These are phyloP conservation scores for Lentinus tigrinus DNA, from an alignment of 768 basidiomycete species.

Conservation along the genomic window DNA sequence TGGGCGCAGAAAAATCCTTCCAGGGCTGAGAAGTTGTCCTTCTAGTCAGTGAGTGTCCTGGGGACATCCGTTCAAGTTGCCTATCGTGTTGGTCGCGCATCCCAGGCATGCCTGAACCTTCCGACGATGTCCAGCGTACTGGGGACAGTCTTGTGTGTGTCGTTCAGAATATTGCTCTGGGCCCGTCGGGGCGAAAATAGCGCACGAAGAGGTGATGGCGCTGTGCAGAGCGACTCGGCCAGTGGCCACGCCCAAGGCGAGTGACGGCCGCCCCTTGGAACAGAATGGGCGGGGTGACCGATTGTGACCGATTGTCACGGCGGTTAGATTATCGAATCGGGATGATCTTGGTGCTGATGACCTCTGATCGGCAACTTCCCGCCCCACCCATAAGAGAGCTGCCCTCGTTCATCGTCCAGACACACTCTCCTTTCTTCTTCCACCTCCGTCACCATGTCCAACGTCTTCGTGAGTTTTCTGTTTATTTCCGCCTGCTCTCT, in stretches of 20 bases:
- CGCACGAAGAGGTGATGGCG: background rate
- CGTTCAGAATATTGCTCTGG: too few relatives aligned
- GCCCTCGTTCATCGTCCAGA: slow-evolving; percentile 9
- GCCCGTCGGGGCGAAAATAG: too few relatives aligned
- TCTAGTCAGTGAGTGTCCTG: background rate
- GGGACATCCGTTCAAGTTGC: background rate
- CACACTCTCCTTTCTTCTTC: slow-evolving; percentile 15
- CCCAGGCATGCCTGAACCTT: background rate
- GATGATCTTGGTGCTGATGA: slow-evolving; percentile 23
- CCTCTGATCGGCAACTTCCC: slow-evolving; percentile 24
- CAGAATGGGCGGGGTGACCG: slow-evolving; percentile 13
- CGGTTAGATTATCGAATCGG: slow-evolving; percentile 20
- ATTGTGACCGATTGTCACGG: slow-evolving; percentile 28
- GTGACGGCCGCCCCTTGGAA: background rate
- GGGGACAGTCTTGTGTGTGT: too few relatives aligned
- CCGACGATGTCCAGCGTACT: background rate
- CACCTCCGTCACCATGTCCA: slow-evolving; percentile 26
- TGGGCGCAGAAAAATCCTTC: background rate
- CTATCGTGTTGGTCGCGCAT: too few relatives aligned
- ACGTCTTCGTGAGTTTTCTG: slow-evolving; percentile 36
- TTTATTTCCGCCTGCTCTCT: background rate
- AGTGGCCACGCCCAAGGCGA: background rate
- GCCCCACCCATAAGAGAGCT: slow-evolving; percentile 18
- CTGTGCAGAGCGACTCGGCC: background rate
- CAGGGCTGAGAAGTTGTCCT: background rate